Conservation (phyloP, 345 rosid genomes). For the Corymbia maculata region DNA sequence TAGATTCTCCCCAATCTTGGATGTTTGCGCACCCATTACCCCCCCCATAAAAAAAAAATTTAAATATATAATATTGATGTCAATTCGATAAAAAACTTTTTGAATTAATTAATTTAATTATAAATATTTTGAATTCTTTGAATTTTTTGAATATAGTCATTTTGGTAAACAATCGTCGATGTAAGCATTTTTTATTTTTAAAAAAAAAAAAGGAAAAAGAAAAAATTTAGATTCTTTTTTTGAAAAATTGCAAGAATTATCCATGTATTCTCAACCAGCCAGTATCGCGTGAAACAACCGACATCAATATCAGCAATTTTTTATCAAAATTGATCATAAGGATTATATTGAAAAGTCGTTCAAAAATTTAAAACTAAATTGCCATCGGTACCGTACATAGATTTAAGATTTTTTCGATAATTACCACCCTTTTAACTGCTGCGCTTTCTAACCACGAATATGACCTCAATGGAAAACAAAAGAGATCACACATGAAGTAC, state of each 20-base stretch:
- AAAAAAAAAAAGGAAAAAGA: too few species aligned
- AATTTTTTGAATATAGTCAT: not conserved
- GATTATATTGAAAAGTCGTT: not conserved
- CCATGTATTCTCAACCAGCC: too few species aligned
- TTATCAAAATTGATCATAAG: accelerated
- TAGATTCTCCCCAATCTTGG: not conserved
- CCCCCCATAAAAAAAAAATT: not conserved
- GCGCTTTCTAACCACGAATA: not conserved
- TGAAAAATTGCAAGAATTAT: too few species aligned
- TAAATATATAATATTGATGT: not conserved
- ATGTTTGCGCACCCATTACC: not conserved
- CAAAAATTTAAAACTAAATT: not conserved
- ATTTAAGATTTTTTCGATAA: not conserved
- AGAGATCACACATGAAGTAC: not conserved
- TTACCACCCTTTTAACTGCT: not conserved
- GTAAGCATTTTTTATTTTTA: too few species aligned
- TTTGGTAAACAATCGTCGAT: accelerated
- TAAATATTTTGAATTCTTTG: not conserved
- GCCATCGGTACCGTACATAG: accelerated
- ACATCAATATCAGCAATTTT: accelerated
- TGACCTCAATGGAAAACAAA: not conserved
- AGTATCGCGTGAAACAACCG: too few species aligned
- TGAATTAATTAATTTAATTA: not conserved
- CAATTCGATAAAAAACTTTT: accelerated
- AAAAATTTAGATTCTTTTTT: too few species aligned